Evolutionary conservation across 2,329 filamentous ascomycete genomes (phyloP), one percentile per base, ranked within the genome.

Genomic region (Diaporthe humulicola): DNA sequence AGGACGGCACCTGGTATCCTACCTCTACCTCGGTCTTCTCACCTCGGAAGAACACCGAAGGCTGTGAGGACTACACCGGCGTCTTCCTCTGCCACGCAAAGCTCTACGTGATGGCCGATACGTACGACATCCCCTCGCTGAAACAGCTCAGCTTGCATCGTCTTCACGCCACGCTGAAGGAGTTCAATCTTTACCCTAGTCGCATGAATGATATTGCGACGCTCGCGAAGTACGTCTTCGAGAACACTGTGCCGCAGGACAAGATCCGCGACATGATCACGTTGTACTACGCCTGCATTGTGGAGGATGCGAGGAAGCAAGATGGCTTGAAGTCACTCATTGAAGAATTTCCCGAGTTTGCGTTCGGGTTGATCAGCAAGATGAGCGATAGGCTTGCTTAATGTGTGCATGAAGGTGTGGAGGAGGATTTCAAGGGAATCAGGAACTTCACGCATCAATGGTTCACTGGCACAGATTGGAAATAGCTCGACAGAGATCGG

Each of bases 11-110:
- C 3, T 1, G 8, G 2, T 67, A 58, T 22, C 56, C 57, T 6
- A 28, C 57, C 1, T 64, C 71, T 10, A 42, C 10, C 2, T 19
- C 25, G 0, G 6, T 15, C 2, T 74, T 70, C 15, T 9, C 38
- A 9, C 54, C 77, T 4, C 48, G 73, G 1, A 38, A 30, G 45
- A 78, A 78, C 8, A 57, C 7, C 1, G 50, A 77, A 14, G 22
- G 50, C 3, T 70, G 67, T n/a, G 76, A 78, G 67, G 73, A 77
- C 36, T 77, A 75, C 38, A 75, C 48, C 4, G 48, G 33, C 1
- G 72, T 77, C 40, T 77, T 77, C 17, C 57, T 76, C 14, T 76
- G 73, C 42, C 77, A 78, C 9, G 77, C 77, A 9, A 71, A 58
- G 6, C 73, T 77, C 12, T 78, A 77, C 38, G 69, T 77, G 1